phyloP scores from a whole-genome alignment of 1,284 basidiomycete species.

The Malassezia brasiliensis region DNA sequence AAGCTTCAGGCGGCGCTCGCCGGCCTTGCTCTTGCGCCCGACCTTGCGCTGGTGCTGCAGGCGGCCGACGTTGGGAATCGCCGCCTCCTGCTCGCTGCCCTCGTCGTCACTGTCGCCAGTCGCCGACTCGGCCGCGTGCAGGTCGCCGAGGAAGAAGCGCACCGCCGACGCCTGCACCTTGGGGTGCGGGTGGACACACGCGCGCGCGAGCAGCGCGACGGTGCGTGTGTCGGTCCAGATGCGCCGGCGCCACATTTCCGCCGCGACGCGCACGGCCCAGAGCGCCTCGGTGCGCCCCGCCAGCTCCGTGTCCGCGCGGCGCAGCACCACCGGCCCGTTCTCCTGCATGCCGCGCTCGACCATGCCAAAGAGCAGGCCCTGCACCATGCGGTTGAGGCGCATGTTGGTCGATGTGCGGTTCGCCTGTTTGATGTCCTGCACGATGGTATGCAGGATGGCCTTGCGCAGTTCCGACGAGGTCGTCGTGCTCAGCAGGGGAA shows the following conservation, averaged over 20 bases:
- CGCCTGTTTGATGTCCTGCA: conserved; percentile 86
- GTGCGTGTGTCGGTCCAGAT: conserved; percentile 91
- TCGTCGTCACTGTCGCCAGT: conserved; percentile 19
- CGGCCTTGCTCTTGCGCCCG: conserved; percentile 41
- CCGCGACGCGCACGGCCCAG: conserved; percentile 91
- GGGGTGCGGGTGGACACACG: conserved; percentile 82
- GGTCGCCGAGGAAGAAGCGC: conserved; percentile 84
- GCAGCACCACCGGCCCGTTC: conserved; percentile 6
- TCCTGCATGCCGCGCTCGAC: conserved; percentile 69
- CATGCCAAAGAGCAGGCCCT: conserved; percentile 91
- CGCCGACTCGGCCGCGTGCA: conserved; percentile 39
- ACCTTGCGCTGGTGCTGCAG: conserved; percentile 43
- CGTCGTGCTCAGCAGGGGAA: conserved; percentile 75
- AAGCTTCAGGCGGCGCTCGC: conserved; percentile 38
- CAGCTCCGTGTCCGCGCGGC: conserved; percentile 52
- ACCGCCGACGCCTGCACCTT: conserved; percentile 92
- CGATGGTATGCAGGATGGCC: conserved; percentile 84
- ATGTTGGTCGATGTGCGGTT: conserved; percentile 84
- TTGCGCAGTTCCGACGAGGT: conserved; percentile 73
- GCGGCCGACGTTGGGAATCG: conserved; percentile 28
- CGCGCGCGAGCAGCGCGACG: conserved; percentile 81
- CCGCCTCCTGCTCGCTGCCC: conserved; percentile 20
- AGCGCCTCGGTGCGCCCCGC: conserved; percentile 63
- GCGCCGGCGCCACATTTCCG: conserved; percentile 87
- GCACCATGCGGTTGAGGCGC: conserved; percentile 89